Evolutionary conservation across 805 yeast species (phyloP).

Genomic region (Grigorovia jiainica): DNA sequence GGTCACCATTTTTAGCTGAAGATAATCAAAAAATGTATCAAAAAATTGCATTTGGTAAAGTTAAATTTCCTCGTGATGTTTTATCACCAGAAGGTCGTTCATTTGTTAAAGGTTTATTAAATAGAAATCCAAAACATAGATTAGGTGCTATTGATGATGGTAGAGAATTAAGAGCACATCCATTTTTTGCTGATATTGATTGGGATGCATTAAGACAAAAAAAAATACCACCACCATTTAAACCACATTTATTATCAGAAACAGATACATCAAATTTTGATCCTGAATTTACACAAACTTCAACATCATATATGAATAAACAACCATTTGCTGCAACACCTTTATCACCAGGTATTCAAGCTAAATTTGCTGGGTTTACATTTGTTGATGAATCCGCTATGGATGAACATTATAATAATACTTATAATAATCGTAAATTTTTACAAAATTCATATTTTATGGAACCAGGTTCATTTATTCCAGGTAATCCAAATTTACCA

Average conservation of each 20-base stretch:
- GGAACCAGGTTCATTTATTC: constrained; percentile 65
- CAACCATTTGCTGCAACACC: constrained; percentile 51
- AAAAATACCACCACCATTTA: constrained; percentile 91
- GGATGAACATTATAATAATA: constrained; percentile 64
- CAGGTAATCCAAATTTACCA: constrained; percentile 71
- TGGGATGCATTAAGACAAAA: constrained; percentile 75
- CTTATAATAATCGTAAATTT: constrained; percentile 27
- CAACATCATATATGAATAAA: constrained; percentile 70
- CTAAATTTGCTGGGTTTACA: constrained; percentile 93
- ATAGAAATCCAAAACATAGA: constrained; percentile 93
- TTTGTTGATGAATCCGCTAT: constrained; percentile 89
- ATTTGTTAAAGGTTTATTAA: constrained; percentile 88
- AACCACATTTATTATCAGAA: constrained; percentile 85
- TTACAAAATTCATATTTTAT: constrained; percentile 31
- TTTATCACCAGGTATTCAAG: constrained; percentile 88
- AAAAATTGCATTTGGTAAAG: constrained; percentile 97
- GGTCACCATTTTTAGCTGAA: constrained; percentile 98
- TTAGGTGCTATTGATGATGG: constrained; percentile 90
- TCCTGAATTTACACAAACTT: constrained; percentile 91
- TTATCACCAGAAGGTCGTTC: constrained; percentile 87
- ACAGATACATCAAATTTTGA: constrained; percentile 95
- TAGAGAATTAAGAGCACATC: constrained; percentile 82
- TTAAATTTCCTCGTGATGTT: constrained; percentile 93
- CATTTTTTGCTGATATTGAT: constrained; percentile 84
- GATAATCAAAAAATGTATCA: constrained; percentile 98